Evolutionary conservation across 1,139 yeast species (phyloP).

Genomic region (Nakaseomyces bracarensis): DNA sequence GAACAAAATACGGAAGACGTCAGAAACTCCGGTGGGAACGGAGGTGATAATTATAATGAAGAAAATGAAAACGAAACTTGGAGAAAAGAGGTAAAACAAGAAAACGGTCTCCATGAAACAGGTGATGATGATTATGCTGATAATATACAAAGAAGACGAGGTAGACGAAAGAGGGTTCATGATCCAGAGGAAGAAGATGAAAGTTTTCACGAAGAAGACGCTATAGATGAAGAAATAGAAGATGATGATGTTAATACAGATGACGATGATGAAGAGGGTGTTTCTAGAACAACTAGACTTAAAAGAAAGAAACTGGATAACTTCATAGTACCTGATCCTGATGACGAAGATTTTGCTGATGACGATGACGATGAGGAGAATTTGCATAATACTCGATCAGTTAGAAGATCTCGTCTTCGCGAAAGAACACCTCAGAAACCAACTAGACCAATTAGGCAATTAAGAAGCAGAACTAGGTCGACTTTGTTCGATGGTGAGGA

Average conservation of each 20-base stretch:
- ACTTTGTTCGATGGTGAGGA: not conserved
- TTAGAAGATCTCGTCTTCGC: conserved; percentile 17
- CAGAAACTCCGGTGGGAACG: conserved; percentile 13
- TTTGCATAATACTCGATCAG: conserved; percentile 5
- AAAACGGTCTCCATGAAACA: conserved; percentile 12
- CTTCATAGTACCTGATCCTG: conserved; percentile 25
- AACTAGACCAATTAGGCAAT: conserved; percentile 11
- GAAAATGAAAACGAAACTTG: conserved; percentile 13
- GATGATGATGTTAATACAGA: conserved; percentile 32
- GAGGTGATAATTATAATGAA: conserved; percentile 21
- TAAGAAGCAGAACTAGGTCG: conserved; percentile 14
- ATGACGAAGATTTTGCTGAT: conserved; percentile 18
- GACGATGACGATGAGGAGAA: conserved; percentile 20
- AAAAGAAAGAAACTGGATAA: conserved; percentile 14
- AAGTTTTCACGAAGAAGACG: conserved; percentile 28
- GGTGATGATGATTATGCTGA: conserved; percentile 22
- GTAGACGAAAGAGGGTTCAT: conserved; percentile 21
- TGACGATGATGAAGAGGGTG: conserved; percentile 19
- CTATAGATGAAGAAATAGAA: conserved; percentile 17
- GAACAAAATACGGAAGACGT: conserved; percentile 15
- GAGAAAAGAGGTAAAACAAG: conserved; percentile 17
- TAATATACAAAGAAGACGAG: conserved; percentile 19
- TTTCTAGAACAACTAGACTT: conserved; percentile 14
- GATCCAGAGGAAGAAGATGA: conserved; percentile 26
- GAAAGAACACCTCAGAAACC: conserved; percentile 12